Evolutionary conservation across 352 stramenopile genomes (phyloP), one percentile per base, ranked within the genome.

Genomic region (Plasmopara halstedii): DNA sequence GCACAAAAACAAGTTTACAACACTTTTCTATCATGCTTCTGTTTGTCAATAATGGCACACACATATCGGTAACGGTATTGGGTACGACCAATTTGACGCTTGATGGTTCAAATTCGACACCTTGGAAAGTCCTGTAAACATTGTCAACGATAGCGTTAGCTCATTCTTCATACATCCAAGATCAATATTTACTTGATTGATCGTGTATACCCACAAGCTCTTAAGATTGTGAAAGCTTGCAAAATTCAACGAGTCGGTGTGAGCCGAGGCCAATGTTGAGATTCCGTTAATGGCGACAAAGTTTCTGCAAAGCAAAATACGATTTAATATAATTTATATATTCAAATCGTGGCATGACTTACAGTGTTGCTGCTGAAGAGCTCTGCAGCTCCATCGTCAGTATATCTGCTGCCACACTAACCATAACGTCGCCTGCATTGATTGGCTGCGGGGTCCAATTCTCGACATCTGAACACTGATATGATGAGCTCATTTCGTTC

Each of bases 321-420:
- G n/a, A n/a, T n/a, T n/a, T n/a, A n/a, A n/a, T n/a, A n/a, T n/a
- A n/a, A n/a, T n/a, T n/a, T n/a, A n/a, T n/a, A n/a, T n/a, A n/a
- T n/a, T n/a, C n/a, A n/a, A n/a, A n/a, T n/a, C n/a, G n/a, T n/a
- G n/a, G n/a, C n/a, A 0, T 2, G 21, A 49, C 49, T n/a, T 29
- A 56, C 49, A 56, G 15, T 20, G 6, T 4, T 22, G 35, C 19
- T n/a, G 49, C 48, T 13, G 19, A 36, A 6, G 41, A 56, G 19
- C 11, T 21, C 27, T 31, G 0, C n/a, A 56, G 26, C 5, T 34
- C 27, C 19, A 56, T 19, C 11, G 3, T 29, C 14, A 56, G 20
- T 34, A 5, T 50, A 2, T 42, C 11, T 1, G 49, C 49, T 0
- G 15, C 9, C 9, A 56, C 35, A 20, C 46, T 50, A 2, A 56